Evolutionary conservation across 2,329 filamentous ascomycete genomes (phyloP), one percentile per base, ranked within the genome.

Genomic region (Chaetomiaceae sp.): DNA sequence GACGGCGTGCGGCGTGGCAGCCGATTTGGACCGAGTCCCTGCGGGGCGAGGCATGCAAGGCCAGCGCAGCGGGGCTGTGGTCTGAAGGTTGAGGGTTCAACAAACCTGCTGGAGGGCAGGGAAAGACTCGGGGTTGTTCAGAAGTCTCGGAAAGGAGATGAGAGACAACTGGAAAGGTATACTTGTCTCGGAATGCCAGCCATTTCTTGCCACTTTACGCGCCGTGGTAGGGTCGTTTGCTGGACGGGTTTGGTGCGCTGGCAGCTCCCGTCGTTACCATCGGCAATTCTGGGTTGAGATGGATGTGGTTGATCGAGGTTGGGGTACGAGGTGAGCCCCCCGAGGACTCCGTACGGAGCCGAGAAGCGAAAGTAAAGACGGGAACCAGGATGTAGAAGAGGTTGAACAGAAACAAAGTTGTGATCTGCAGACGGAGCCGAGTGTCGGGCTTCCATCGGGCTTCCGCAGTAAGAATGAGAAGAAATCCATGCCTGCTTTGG

Each of bases 11-110:
- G 22, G 43, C 48, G 48, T 48, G 46, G 3, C 49, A 36, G 51
- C 53, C 55, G 51, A 54, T 54, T 45, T 59, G 61, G 57, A 61
- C 47, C 54, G 56, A 58, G 47, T 37, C 60, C 42, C 43, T 36
- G 29, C 48, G 59, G 61, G 58, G 58, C 56, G 44, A 55, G 6
- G 14, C 44, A 60, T 64, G 62, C 61, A 63, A 61, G 60, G 62
- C 58, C 62, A 64, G 52, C 62, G 55, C 62, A 64, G 57, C 54
- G 51, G 58, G 57, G 53, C 58, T 61, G 57, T 61, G 60, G 51
- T n/a, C 43, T 54, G 46, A 49, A 43, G 36, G n/a, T n/a, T 27
- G 37, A 25, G 33, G 29, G 12, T 42, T 42, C 39, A 22, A 42
- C 22, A 31, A 31, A 31, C 4, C 27, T 31, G 27, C 27, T 12